phyloP scores from a whole-genome alignment of 306 rosid species.

The Vigna radiata region DNA sequence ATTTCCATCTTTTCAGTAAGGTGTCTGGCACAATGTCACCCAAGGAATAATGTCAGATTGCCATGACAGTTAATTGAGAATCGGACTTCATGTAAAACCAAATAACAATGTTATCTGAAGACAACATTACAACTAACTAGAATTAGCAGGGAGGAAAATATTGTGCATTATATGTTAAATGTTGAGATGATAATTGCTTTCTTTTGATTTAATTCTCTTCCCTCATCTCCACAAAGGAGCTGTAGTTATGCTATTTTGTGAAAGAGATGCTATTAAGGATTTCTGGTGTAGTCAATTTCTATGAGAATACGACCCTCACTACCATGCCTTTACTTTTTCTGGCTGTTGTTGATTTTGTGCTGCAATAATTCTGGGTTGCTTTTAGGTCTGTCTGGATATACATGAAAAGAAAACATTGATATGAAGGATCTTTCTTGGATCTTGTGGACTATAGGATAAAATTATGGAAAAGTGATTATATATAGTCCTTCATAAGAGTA shows the following conservation, averaged over 20 bases:
- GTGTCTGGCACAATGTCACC: not conserved
- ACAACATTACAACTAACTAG: not conserved
- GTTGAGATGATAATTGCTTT: conserved; percentile 14
- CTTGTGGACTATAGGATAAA: not conserved
- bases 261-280: conserved; percentile 6
- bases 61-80: not conserved
- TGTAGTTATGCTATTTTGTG: not conserved
- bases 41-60: not conserved
- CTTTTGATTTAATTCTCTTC: not conserved
- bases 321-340: conserved; percentile 4
- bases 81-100: not conserved
- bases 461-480: not conserved
- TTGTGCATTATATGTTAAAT: conserved; percentile 22
- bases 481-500: too few species aligned
- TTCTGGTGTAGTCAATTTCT: not conserved
- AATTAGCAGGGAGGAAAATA: not conserved
- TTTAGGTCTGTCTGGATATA: not conserved
- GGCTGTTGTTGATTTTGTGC: conserved; percentile 28
- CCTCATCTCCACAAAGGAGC: conserved; percentile 16
- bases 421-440: too few species aligned
- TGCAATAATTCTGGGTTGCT: conserved; percentile 13
- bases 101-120: not conserved
- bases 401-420: too few species aligned
- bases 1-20: conserved; percentile 11
- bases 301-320: not conserved